A percentile compares a stretch with the other conserved stretches of the same genome.
Conservation (phyloP, 495 filamentous ascomycete species). For the Tuber indicum region DNA sequence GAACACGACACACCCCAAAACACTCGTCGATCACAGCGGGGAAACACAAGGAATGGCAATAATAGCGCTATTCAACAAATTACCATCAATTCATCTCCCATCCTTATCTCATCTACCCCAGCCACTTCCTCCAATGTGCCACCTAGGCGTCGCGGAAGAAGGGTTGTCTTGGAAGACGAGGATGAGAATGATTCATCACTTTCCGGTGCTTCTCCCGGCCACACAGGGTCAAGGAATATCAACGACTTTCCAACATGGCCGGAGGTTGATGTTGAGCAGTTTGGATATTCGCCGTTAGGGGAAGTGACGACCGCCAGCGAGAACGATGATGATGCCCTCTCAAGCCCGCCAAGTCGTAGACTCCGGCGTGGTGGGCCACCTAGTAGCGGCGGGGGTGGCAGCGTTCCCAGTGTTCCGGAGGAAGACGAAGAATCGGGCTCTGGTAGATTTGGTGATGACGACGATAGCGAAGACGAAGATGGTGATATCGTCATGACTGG, state of each 20-base stretch:
- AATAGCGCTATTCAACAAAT: constrained; percentile 14
- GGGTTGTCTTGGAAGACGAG: constrained; percentile 34
- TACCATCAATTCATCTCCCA: constrained; percentile 27
- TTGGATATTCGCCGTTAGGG: constrained; percentile 31
- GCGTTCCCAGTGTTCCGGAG: constrained; percentile 37
- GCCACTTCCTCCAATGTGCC: constrained; percentile 4
- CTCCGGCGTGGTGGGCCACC: constrained; percentile 9
- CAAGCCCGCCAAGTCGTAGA: constrained; percentile 17
- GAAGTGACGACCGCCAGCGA: constrained; percentile 27
- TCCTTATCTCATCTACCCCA: constrained; percentile 14
- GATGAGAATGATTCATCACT: constrained; percentile 33
- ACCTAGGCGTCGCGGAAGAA: constrained; percentile 22
- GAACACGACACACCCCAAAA: constrained; percentile 38
- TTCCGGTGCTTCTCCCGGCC: constrained; percentile 28
- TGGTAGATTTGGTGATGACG: constrained; percentile 27
- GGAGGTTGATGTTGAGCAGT: background rate
- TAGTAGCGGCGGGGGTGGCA: constrained; percentile 2
- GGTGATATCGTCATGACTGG: constrained; percentile 35
- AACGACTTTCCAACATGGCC: background rate
- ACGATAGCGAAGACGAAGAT: constrained; percentile 36
- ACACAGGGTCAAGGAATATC: constrained; percentile 14
- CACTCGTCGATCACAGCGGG: constrained; percentile 10
- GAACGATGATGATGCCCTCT: constrained; percentile 31
- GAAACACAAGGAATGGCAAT: constrained; percentile 4
- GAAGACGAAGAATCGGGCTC: constrained; percentile 36